These are phyloP conservation scores for Talaromyces ruber DNA, from an alignment of 495 filamentous ascomycete genomes.

Conservation along the genomic window DNA sequence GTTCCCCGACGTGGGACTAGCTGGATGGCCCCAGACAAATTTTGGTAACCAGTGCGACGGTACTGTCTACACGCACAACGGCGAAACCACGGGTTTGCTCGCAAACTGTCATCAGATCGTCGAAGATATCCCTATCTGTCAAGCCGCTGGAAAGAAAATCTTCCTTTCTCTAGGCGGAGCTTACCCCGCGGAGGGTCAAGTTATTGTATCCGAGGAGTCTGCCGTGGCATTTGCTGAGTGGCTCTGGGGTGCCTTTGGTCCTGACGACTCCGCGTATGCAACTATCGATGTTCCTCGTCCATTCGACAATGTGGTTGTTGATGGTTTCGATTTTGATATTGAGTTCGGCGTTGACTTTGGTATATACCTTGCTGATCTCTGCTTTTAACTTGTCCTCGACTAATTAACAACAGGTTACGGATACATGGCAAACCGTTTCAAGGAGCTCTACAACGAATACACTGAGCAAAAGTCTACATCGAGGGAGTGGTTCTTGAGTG, in stretches of 20 bases:
- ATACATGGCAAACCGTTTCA: conserved; percentile 43
- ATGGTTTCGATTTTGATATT: conserved; percentile 69
- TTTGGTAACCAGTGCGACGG: conserved; percentile 59
- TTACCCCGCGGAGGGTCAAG: conserved; percentile 23
- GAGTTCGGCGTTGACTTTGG: conserved; percentile 39
- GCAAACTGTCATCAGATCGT: conserved; percentile 42
- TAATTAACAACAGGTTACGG: conserved; percentile 25
- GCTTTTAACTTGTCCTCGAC: neutral
- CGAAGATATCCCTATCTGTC: conserved; percentile 57
- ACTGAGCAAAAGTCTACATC: conserved; percentile 11
- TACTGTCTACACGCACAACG: conserved; percentile 32
- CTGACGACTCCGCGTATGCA: conserved; percentile 28
- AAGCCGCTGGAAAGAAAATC: conserved; percentile 56
- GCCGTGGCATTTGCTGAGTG: conserved; percentile 47
- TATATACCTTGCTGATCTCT: conserved; percentile 20
- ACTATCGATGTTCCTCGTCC: conserved; percentile 39
- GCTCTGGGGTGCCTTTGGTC: conserved; percentile 58
- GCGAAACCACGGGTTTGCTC: conserved; percentile 24
- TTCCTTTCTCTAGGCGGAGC: conserved; percentile 58
- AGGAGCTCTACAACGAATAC: conserved; percentile 35
- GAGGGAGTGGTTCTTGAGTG: conserved; percentile 53
- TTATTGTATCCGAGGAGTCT: conserved; percentile 20
- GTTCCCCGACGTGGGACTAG: conserved; percentile 49
- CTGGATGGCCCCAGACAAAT: conserved; percentile 50
- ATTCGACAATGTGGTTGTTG: conserved; percentile 51